Evolutionary conservation across 2,329 filamentous ascomycete species (phyloP).

Genomic region (Colletotrichum filicis): DNA sequence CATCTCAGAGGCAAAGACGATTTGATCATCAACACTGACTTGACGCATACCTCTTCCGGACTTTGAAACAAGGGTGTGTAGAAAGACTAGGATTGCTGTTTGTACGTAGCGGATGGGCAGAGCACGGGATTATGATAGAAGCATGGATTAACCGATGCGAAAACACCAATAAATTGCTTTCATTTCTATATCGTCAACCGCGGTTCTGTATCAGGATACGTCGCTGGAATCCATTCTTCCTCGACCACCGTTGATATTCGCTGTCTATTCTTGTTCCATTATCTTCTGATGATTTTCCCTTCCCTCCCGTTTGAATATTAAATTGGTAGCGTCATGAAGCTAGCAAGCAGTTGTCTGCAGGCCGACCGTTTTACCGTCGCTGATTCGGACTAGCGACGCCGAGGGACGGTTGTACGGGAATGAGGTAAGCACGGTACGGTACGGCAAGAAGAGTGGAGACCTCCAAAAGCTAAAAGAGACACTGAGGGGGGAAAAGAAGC

Average conservation of each 20-base stretch:
- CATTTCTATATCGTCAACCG: not conserved
- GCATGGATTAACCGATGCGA: conserved; percentile 23
- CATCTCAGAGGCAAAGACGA: conserved; percentile 62
- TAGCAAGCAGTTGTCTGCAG: not conserved
- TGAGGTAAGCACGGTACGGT: not conserved
- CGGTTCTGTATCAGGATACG: too few species aligned
- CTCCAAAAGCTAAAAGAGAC: not conserved
- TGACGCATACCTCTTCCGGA: conserved; percentile 38
- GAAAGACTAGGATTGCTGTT: not conserved
- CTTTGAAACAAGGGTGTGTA: not conserved
- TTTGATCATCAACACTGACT: conserved; percentile 62
- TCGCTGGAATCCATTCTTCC: too few species aligned
- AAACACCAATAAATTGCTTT: not conserved
- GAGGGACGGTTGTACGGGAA: not conserved
- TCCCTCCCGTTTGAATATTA: too few species aligned
- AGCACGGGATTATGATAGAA: conserved; percentile 18
- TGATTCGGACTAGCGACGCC: not conserved
- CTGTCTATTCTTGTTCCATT: too few species aligned
- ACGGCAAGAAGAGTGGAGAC: not conserved
- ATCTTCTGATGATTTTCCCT: too few species aligned
- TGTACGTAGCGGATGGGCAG: conserved; percentile 8
- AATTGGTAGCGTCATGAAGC: not conserved
- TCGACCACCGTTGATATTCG: too few species aligned
- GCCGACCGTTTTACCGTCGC: not conserved
- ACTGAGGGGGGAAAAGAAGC: not conserved